These are phyloP conservation scores for Solanum tacnaense DNA, from an alignment of 257 asterid genomes.

Conservation along the genomic window DNA sequence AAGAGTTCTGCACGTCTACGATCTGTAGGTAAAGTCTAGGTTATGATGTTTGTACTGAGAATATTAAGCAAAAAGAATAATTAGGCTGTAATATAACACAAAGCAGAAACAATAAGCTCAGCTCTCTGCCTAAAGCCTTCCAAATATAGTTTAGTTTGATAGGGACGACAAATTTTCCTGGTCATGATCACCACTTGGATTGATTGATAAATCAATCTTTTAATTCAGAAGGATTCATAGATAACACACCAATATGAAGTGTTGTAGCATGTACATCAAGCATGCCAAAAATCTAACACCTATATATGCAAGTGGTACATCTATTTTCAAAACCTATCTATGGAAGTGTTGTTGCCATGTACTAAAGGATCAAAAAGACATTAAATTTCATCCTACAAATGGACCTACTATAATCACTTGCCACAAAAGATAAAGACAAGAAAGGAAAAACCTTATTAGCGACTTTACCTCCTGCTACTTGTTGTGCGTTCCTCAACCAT, in stretches of 20 bases:
- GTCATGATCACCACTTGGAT: not conserved
- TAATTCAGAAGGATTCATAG: not conserved
- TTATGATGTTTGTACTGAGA: not conserved
- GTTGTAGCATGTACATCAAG: not conserved
- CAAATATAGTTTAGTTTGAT: not conserved
- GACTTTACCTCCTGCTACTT: slow-evolving; percentile 70
- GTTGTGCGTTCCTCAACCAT: slow-evolving; percentile 77
- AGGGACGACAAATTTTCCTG: not conserved
- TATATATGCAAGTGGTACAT: not conserved
- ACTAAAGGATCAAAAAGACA: not conserved
- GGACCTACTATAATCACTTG: not conserved
- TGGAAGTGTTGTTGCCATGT: not conserved
- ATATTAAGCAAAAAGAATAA: not conserved
- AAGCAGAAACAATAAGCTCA: not conserved
- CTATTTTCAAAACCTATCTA: not conserved
- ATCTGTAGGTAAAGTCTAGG: slow-evolving; percentile 33
- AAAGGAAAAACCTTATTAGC: not conserved
- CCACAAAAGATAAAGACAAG: not conserved
- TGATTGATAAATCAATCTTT: not conserved
- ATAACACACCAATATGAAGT: not conserved
- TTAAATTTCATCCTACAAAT: not conserved
- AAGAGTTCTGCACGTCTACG: slow-evolving; percentile 75
- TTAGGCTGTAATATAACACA: not conserved
- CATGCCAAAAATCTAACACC: not conserved
- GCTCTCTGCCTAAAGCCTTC: not conserved